These are phyloP conservation scores for Huntiella savannae DNA, from an alignment of 2,329 filamentous ascomycete species.

Conservation along the genomic window DNA sequence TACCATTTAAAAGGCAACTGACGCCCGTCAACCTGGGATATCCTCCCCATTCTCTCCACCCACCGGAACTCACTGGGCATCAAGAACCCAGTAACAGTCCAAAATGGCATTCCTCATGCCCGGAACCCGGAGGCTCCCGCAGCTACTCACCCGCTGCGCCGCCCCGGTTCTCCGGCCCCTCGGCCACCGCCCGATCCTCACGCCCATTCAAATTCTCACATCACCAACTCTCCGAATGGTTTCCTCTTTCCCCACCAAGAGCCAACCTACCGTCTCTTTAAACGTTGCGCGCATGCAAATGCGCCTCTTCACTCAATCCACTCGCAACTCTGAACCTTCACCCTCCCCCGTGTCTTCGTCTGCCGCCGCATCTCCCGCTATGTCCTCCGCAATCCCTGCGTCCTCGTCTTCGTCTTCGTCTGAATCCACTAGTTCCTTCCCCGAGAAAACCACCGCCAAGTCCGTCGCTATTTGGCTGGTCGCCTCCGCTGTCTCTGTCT, in stretches of 20 bases:
- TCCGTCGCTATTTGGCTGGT: conserved; percentile 81
- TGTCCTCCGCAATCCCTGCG: background rate
- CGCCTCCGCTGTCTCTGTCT: conserved; percentile 79
- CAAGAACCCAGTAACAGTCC: background rate
- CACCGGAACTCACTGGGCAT: no score
- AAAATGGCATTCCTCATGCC: conserved; percentile 11
- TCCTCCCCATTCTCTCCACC: no score
- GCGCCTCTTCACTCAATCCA: conserved; percentile 7
- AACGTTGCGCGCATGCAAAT: conserved; percentile 2
- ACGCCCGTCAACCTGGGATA: no score
- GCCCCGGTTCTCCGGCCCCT: background rate
- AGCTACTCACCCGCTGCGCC: conserved; percentile 1
- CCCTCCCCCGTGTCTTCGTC: conserved; percentile 1
- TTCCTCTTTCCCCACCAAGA: background rate
- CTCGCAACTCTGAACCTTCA: conserved; percentile 1
- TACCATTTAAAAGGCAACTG: background rate
- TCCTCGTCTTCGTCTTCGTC: conserved; percentile 3
- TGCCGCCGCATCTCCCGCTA: background rate
- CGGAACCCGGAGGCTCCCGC: conserved; percentile 9
- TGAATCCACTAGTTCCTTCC: conserved; percentile 19
- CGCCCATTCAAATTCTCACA: conserved; percentile 1
- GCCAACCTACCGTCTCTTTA: background rate
- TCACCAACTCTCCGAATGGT: background rate
- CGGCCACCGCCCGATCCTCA: conserved; percentile 1
- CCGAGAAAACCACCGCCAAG: conserved; percentile 50